Conservation (phyloP, 805 yeast genomes). For the Ogataea minuta region DNA sequence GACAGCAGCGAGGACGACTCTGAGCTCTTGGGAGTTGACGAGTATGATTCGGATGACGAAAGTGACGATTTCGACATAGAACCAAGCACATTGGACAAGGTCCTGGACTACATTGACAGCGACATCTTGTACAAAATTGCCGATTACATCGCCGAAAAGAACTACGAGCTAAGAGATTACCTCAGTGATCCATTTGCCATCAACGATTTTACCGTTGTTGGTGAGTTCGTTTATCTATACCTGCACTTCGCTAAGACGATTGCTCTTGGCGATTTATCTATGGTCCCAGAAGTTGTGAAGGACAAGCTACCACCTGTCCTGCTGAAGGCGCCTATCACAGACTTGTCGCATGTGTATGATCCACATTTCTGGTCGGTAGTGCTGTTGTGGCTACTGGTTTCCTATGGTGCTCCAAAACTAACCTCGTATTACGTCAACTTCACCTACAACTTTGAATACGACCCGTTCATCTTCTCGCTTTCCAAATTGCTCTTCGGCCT, state of each 20-base stretch:
- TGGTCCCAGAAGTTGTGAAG: constrained; percentile 26
- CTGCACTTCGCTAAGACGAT: constrained; percentile 18
- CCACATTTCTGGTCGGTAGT: constrained; percentile 34
- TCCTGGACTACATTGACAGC: constrained; percentile 11
- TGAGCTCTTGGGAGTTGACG: constrained; percentile 31
- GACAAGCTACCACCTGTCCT: constrained; percentile 26
- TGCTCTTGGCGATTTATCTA: constrained; percentile 17
- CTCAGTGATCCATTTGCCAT: constrained; percentile 35
- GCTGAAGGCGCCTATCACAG: constrained; percentile 32
- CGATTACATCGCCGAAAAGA: constrained; percentile 27
- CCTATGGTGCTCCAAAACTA: constrained; percentile 41
- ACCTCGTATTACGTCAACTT: constrained; percentile 53
- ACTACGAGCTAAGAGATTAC: constrained; percentile 30
- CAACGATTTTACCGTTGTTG: constrained; percentile 25
- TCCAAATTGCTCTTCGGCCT: constrained; percentile 42
- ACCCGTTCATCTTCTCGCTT: constrained; percentile 50
- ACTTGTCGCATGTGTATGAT: constrained; percentile 36
- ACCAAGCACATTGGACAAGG: constrained; percentile 8
- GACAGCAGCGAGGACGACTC: constrained; percentile 54
- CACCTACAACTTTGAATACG: constrained; percentile 50
- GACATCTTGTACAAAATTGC: constrained; percentile 15
- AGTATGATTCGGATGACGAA: constrained; percentile 11
- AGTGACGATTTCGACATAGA: constrained; percentile 7
- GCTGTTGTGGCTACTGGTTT: constrained; percentile 39
- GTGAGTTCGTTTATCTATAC: constrained; percentile 25